These are phyloP conservation scores for Solanum tarijense DNA, from an alignment of 257 asterid genomes.

Conservation along the genomic window DNA sequence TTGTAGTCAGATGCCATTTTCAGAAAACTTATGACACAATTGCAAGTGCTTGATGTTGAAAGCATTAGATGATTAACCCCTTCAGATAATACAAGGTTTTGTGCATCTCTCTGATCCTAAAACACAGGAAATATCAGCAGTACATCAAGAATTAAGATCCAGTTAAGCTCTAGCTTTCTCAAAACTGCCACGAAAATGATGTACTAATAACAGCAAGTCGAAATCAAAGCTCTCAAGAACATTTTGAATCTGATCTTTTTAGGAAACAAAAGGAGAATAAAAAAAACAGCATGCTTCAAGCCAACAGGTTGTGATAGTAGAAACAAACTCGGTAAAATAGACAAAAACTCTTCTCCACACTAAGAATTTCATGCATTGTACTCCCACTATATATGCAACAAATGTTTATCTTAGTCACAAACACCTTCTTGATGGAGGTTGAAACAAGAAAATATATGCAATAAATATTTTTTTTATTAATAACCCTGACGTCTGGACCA, in stretches of 20 bases:
- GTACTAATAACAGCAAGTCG: neutral
- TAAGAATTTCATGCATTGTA: neutral
- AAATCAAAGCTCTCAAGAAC: neutral
- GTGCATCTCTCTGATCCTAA: neutral
- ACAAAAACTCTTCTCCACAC: neutral
- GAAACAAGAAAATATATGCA: neutral
- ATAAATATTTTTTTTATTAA: neutral
- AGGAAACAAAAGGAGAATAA: neutral
- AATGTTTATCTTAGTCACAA: neutral
- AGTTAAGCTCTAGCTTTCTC: neutral
- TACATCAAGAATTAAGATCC: neutral
- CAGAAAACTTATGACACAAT: neutral
- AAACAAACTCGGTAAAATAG: neutral
- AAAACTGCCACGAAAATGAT: neutral
- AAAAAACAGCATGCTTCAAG: neutral
- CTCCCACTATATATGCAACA: neutral
- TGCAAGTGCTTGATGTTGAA: neutral
- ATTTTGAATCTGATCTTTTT: neutral
- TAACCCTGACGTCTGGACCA: neutral
- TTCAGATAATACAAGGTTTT: neutral
- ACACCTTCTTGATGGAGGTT: neutral
- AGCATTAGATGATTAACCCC: neutral
- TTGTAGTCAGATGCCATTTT: slow-evolving; percentile 1
- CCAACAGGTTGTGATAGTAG: neutral
- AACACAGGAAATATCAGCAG: neutral